Percentiles rank a stretch among this genome's conserved stretches.
Conservation (phyloP, 345 rosid species). For the Mercurialis annua region DNA sequence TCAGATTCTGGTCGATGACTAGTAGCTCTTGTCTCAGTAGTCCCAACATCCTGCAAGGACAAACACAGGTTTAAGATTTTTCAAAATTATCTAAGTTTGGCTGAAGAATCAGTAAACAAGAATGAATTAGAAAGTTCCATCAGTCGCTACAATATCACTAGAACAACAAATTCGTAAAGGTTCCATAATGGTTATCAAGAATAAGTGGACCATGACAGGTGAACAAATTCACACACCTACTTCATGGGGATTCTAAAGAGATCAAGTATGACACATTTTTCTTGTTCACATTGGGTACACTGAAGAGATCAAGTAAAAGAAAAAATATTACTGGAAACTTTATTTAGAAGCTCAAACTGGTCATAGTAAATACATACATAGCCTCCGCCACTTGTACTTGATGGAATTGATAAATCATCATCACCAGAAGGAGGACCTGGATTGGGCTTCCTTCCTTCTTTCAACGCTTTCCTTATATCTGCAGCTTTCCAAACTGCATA, state of each 20-base stretch:
- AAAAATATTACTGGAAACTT: not conserved
- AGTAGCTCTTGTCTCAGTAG: conserved; percentile 36
- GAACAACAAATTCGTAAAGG: not conserved
- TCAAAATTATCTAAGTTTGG: not conserved
- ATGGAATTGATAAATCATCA: conserved; percentile 48
- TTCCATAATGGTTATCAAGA: not conserved
- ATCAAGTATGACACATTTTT: no score
- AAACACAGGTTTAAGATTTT: conserved; percentile 17
- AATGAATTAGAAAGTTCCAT: not conserved
- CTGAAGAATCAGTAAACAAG: not conserved
- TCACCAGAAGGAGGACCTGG: conserved; percentile 86
- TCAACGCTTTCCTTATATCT: conserved; percentile 91
- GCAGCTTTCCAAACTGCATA: conserved; percentile 96
- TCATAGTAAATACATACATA: conserved; percentile 37
- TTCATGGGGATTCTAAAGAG: no score
- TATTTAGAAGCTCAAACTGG: conserved; percentile 5
- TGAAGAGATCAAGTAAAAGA: not conserved
- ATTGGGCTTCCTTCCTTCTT: conserved; percentile 87
- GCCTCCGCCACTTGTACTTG: conserved; percentile 41
- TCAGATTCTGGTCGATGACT: conserved; percentile 44
- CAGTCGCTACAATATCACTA: conserved; percentile 1
- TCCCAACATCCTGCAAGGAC: conserved; percentile 56
- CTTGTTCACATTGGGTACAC: no score
- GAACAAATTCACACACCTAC: not conserved
- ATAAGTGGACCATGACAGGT: not conserved